Base-by-base conservation (phyloP, 306 rosid genomes). In the Dryas octopetala region DNA sequence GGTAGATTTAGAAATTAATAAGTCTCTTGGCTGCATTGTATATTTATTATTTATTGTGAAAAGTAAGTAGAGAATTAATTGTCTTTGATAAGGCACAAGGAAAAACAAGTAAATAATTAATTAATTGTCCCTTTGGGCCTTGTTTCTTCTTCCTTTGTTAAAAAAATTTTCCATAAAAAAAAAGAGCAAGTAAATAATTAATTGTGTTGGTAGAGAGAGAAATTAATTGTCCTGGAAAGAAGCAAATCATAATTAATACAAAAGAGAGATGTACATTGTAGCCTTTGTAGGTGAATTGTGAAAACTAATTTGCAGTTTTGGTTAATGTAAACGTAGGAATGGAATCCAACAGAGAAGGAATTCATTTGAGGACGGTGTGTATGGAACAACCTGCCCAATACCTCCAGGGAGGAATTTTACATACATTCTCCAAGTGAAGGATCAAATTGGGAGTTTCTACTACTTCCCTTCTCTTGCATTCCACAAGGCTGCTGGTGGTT, bases 401-500 rank as follows among this genome's bases (percentile, higher is more conserved):
- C 97, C 99, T 28, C 99, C 97, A 0, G 86, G 99, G 78, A 88
- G 58, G 83, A 95, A 95, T 68, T 92, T 95, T 81, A 95, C 99
- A 0, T 92, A 95, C 90, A 95, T 95, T 9, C 88, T 95, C 46
- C 99, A 95, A 88, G 90, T 95, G 78, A 95, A 95, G 79, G 99
- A 95, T 82, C 99, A 95, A 72, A 95, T 95, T 71, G 98, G 98
- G 68, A 95, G 97, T 73, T 91, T 85, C 76, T 95, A 90, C 71
- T 95, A 95, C 74, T 95, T 89, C 84, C 98, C 98, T 15, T 91
- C 98, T 2, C 97, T 95, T 52, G 89, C 89, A 10, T 95, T 95
- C 73, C 98, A 95, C 80, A 95, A 95, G 81, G 98, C 98, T 0
- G 98, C 97, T 4, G 98, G 98, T 57, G 99, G 93, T 58, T 95